A percentile compares a stretch with the other conserved stretches of the same genome.
Evolutionary conservation across 2,329 filamentous ascomycete species (phyloP).

Genomic region (Fonsecaea monophora): DNA sequence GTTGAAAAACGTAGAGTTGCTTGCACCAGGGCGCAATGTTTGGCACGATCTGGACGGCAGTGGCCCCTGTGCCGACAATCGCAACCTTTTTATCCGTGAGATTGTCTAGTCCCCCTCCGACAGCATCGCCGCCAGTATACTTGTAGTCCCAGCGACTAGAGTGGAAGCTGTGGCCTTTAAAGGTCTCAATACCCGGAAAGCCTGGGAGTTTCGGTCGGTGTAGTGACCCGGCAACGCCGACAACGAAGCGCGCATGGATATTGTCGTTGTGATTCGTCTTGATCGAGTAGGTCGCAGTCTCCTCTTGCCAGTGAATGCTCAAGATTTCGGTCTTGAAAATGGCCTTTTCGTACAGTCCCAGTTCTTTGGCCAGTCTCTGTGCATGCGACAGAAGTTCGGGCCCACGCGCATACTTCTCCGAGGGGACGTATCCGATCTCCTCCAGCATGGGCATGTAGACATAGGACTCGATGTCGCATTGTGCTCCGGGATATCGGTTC

Average conservation of each 20-base stretch:
- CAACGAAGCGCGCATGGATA: conserved; percentile 50
- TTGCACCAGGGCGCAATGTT: conserved; percentile 36
- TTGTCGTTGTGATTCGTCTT: conserved; percentile 39
- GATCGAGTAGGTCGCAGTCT: conserved; percentile 15
- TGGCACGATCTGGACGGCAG: conserved; percentile 52
- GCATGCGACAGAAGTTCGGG: conserved; percentile 31
- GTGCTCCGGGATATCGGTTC: conserved; percentile 40
- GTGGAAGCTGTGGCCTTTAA: conserved; percentile 53
- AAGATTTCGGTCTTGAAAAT: conserved; percentile 35
- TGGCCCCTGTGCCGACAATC: conserved; percentile 50
- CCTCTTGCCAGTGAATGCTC: conserved; percentile 30
- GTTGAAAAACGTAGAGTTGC: conserved; percentile 48
- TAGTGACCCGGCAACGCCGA: conserved; percentile 51
- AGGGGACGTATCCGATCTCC: conserved; percentile 34
- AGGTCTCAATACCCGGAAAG: conserved; percentile 42
- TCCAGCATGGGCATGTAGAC: conserved; percentile 37
- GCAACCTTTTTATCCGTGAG: conserved; percentile 41
- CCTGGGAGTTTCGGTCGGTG: conserved; percentile 37
- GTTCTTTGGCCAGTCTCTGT: conserved; percentile 26
- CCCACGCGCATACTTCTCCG: conserved; percentile 32
- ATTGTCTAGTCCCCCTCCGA: conserved; percentile 14
- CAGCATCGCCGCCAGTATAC: conserved; percentile 47
- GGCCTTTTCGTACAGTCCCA: conserved; percentile 27
- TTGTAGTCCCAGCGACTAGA: conserved; percentile 55
- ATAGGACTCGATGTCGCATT: conserved; percentile 31